Evolutionary conservation across 176 grass and related monocot genomes (phyloP), one percentile per base, ranked within the genome.

Genomic region (Musa schizocarpa): DNA sequence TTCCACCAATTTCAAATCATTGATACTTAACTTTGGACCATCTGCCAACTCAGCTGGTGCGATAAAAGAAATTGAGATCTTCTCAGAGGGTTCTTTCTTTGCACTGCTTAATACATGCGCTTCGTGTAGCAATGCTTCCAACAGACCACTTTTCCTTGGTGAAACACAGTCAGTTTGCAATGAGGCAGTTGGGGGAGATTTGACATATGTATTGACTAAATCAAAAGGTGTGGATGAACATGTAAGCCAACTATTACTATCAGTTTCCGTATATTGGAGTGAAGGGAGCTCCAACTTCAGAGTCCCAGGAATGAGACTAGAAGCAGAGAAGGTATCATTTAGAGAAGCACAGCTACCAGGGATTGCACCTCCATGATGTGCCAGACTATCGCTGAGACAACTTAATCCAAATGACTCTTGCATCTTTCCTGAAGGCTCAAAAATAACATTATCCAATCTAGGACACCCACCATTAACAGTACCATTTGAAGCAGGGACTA

Each of bases 201-300:
- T 53, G 63, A 74, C 59, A 53, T 34, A 57, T 13, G 19, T 65
- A 53, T 84, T 54, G 71, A 24, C 23, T 21, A 25, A 69, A 10
- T 85, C 80, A 63, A 69, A 66, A 76, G 80, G 62, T 75, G 50
- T 54, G 1, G 58, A 43, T 59, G 73, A 57, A 9, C 14, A 17
- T 1, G 54, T 17, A 69, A 29, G 21, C 63, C 26, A 82, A 64
- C 72, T 72, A 69, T 21, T 75, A 64, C 11, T 7, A 73, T 63
- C 84, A 81, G 51, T 81, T 55, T 52, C 74, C 66, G 53, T 2
- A 87, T 13, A 50, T 92, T 92, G 90, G 90, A 92, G 0, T 89
- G 84, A 92, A 92, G 87, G 87, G 82, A 83, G 87, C 90, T 89
- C 90, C 13, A 65, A 70, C 66, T 92, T 82, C 68, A 70, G 53